A percentile compares a stretch with the other conserved stretches of the same genome.
Conservation (phyloP, 2,329 filamentous ascomycete species). For the Podosphaera leucotricha region DNA sequence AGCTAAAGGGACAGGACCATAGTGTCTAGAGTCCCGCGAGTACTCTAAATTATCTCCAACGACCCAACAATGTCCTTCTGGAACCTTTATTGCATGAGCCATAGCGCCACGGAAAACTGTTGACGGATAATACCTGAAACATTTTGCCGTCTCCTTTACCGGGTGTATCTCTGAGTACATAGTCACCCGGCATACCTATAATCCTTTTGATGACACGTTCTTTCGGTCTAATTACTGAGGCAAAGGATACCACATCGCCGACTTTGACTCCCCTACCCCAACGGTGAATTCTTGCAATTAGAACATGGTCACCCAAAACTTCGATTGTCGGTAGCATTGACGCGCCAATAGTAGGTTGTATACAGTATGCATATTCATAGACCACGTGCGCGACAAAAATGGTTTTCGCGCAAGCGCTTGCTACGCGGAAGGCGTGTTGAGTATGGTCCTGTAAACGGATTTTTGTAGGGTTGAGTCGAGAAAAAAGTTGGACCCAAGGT, state of each 20-base stretch:
- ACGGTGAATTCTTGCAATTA: conserved; percentile 44
- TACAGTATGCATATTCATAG: conserved; percentile 34
- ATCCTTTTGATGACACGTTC: conserved; percentile 46
- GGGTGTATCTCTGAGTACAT: conserved; percentile 42
- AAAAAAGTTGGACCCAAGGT: not conserved
- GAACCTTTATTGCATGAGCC: conserved; percentile 34
- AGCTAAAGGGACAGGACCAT: conserved; percentile 67
- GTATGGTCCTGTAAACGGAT: conserved; percentile 3
- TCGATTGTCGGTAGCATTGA: conserved; percentile 79
- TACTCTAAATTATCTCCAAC: conserved; percentile 67
- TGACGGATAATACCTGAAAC: conserved; percentile 26
- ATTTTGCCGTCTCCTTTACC: conserved; percentile 21
- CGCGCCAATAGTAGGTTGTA: conserved; percentile 40
- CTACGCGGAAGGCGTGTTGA: conserved; percentile 19
- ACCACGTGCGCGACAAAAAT: conserved; percentile 26
- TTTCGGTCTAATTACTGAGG: conserved; percentile 43
- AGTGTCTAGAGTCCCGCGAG: conserved; percentile 69
- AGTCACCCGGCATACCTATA: conserved; percentile 28
- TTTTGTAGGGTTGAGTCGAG: not conserved
- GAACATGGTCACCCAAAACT: conserved; percentile 39
- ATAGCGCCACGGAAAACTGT: not conserved
- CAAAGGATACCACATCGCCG: conserved; percentile 67
- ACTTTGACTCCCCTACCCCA: conserved; percentile 43
- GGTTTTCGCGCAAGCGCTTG: conserved; percentile 23
- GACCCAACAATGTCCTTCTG: conserved; percentile 78